Evolutionary conservation across 1,284 basidiomycete genomes (phyloP).

Genomic region (Amylostereum chailletii): DNA sequence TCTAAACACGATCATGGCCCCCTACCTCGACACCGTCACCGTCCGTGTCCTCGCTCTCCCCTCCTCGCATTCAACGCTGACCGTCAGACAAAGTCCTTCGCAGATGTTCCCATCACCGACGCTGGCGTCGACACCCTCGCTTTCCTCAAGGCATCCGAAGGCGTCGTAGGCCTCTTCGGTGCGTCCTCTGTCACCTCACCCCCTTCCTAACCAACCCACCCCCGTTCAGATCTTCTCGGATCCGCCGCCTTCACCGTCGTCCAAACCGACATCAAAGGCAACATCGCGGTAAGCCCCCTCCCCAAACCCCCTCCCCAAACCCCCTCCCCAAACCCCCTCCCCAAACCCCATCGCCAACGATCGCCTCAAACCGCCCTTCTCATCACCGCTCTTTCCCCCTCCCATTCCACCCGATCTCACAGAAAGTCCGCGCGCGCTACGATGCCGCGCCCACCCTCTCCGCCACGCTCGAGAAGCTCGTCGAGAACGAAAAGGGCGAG

Average conservation of each 20-base stretch:
- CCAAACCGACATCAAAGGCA: conserved; percentile 84
- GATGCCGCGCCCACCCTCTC: conserved; percentile 58
- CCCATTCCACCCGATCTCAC: neutral
- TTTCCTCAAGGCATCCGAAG: conserved; percentile 88
- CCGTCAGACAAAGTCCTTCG: conserved; percentile 62
- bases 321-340: too few relatives aligned
- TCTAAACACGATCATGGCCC: conserved; percentile 48
- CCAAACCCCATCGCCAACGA: too few relatives aligned
- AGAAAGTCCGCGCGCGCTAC: conserved; percentile 89
- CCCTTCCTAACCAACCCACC: neutral
- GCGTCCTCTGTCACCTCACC: conserved; percentile 17
- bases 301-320: too few relatives aligned
- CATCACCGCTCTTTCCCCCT: neutral
- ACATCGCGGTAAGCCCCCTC: conserved; percentile 66
- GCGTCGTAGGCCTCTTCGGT: conserved; percentile 91
- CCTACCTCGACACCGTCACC: conserved; percentile 81
- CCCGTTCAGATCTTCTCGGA: conserved; percentile 70
- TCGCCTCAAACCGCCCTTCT: conserved; percentile 2
- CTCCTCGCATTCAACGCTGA: neutral
- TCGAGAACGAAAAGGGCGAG: conserved; percentile 79
- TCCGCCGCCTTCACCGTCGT: conserved; percentile 84
- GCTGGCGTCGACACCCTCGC: conserved; percentile 81
- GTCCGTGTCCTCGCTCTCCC: conserved; percentile 28
- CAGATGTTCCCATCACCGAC: conserved; percentile 83
- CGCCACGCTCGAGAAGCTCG: conserved; percentile 77